Percentiles rank a stretch among this genome's conserved stretches.
Conservation (phyloP, 495 filamentous ascomycete genomes). For the Hypoxylon perforatum region DNA sequence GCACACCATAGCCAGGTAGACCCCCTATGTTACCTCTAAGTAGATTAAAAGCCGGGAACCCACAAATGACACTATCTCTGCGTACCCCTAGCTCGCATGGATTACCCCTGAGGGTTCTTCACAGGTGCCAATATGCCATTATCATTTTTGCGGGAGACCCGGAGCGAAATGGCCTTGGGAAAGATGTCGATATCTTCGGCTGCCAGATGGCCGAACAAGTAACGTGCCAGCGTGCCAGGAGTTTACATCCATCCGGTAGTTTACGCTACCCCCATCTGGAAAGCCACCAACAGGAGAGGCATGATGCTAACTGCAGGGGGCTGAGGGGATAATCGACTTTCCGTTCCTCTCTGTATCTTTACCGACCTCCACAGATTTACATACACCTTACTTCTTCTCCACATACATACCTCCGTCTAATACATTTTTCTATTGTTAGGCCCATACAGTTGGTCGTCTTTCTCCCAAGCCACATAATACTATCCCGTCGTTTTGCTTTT, state of each 20-base stretch:
- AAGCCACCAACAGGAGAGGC: constrained; percentile 25
- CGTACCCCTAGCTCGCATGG: constrained; percentile 17
- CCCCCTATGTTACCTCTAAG: constrained; percentile 28
- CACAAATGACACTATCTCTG: constrained; percentile 34
- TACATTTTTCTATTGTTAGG: constrained; percentile 17
- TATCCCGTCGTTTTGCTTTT: constrained; percentile 31
- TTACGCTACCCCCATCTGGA: constrained; percentile 25
- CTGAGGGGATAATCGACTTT: constrained; percentile 17
- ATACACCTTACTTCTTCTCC: constrained; percentile 26
- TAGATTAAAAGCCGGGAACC: constrained; percentile 28
- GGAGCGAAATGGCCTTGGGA: constrained; percentile 14
- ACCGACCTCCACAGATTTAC: constrained; percentile 35
- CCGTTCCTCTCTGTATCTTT: constrained; percentile 25
- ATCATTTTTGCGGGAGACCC: constrained; percentile 21
- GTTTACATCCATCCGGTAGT: constrained; percentile 24
- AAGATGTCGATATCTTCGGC: constrained; percentile 21
- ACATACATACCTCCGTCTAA: constrained; percentile 24
- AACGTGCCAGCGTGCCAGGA: constrained; percentile 31
- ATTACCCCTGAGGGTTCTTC: constrained; percentile 2
- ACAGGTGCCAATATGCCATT: constrained; percentile 14
- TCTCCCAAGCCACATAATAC: constrained; percentile 28
- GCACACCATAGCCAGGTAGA: not conserved
- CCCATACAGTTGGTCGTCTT: constrained; percentile 19
- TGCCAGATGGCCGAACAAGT: constrained; percentile 18
- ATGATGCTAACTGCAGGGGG: constrained; percentile 31